Conservation (phyloP, 2,329 filamentous ascomycete genomes). For the Nannizziopsis arthrosporioides region DNA sequence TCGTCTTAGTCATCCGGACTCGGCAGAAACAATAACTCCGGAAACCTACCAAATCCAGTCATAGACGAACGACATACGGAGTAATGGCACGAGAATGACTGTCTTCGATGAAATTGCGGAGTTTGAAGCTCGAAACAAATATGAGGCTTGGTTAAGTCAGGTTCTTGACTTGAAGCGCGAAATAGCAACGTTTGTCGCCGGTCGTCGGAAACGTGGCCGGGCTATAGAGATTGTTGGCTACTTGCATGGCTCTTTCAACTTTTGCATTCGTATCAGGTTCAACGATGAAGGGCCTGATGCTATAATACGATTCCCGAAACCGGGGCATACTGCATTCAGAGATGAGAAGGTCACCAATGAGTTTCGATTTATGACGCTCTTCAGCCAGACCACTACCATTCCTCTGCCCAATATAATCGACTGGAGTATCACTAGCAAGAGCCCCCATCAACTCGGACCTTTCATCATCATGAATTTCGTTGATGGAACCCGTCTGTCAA, state of each 20-base stretch:
- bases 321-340: constrained; percentile 14
- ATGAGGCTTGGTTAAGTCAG: neutral
- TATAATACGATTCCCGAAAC: constrained; percentile 18
- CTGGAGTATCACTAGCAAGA: constrained; percentile 17
- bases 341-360: constrained; percentile 19
- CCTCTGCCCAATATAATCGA: constrained; percentile 14
- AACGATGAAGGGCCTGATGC: constrained; percentile 8
- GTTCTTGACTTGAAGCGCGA: neutral
- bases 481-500: constrained; percentile 17
- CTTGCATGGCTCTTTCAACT: constrained; percentile 4
- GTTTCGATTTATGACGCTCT: constrained; percentile 14
- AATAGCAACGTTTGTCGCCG: constrained; percentile 1
- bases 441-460: constrained; percentile 19
- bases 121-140: neutral
- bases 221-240: constrained; percentile 1
- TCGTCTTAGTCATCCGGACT: no score
- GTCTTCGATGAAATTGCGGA: neutral
- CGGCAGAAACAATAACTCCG: no score
- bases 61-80: no score
- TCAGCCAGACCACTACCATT: constrained; percentile 15
- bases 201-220: neutral
- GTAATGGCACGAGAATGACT: no score
- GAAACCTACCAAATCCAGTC: no score
- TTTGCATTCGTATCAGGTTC: neutral
- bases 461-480: constrained; percentile 30